These are phyloP conservation scores for Saturnispora halmiae DNA, from an alignment of 805 yeast genomes.

Conservation along the genomic window DNA sequence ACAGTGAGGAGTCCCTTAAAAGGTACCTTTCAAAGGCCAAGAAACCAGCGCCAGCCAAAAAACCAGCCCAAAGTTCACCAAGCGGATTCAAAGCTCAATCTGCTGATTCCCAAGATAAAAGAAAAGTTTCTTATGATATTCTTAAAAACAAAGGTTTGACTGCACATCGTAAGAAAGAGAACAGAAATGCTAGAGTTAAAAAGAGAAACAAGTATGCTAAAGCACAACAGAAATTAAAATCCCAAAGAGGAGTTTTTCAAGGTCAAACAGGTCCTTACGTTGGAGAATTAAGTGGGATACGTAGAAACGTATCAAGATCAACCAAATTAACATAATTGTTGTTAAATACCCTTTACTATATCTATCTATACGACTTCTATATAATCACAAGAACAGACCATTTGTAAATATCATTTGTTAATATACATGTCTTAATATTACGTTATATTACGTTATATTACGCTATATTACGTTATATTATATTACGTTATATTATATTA, in stretches of 20 bases:
- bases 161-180: slow-evolving; percentile 84
- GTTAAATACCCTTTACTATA: not conserved
- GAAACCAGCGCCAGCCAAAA: slow-evolving; percentile 5
- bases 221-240: slow-evolving; percentile 88
- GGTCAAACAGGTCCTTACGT: slow-evolving; percentile 68
- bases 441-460: too few species aligned
- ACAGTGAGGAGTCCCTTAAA: slow-evolving; percentile 6
- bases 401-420: too few species aligned
- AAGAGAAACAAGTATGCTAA: slow-evolving; percentile 94
- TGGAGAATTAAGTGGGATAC: slow-evolving; percentile 96
- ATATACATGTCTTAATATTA: too few species aligned
- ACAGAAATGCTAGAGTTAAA: slow-evolving; percentile 93
- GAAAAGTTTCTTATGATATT: slow-evolving; percentile 92
- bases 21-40: slow-evolving; percentile 1
- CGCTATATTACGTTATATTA: too few species aligned
- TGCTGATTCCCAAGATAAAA: slow-evolving; percentile 71
- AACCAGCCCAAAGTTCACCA: slow-evolving; percentile 8
- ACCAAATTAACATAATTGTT: slow-evolving; percentile 36
- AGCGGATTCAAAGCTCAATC: slow-evolving; percentile 34
- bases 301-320: slow-evolving; percentile 84
- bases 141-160: slow-evolving; percentile 95
- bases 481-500: too few species aligned
- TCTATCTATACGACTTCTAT: too few species aligned
- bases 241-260: slow-evolving; percentile 83
- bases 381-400: not conserved